Evolutionary conservation across 805 yeast species (phyloP), one percentile per base, ranked within the genome.

Genomic region (Dipodascus geniculatus): DNA sequence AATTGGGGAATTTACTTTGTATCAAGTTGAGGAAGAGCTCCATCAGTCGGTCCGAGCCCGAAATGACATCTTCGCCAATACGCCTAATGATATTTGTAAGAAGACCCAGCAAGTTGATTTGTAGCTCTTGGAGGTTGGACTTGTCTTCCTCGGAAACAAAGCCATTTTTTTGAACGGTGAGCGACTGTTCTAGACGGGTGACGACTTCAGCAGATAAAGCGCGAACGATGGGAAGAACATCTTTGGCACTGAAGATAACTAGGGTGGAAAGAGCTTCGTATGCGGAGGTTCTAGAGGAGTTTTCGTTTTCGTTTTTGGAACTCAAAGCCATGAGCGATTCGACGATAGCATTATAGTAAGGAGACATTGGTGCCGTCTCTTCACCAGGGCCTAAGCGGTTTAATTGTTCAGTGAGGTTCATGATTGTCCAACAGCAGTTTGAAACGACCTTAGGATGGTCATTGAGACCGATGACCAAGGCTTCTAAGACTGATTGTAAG

Each of bases 381-480:
- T 59, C 55, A 35, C 68, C 66, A 1, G 77, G 72, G 9, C 80
- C 80, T 53, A 78, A 79, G 17, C 71, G 67, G 33, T 76, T 72
- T 55, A 90, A 71, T 70, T 89, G 96, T 69, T 91, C 98, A 23
- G 87, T 78, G 59, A 93, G 74, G 68, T 93, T 93, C 70, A 93
- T 93, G 57, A 93, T 74, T 3, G 97, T 83, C 99, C 99, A 93
- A 69, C 98, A 88, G 71, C 96, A 88, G 73, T 93, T 93, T n/a
- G 96, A 88, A 2, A 90, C 79, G 33, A 93, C 96, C 69, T 86
- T 87, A 35, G 97, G 88, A 67, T 88, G 95, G 68, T 90, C 98
- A 60, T 78, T 79, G 59, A 93, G 74, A n/a, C 99, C 99, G 42
- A 74, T 66, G 49, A 83, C 68, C 58, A 93, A 77, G 0, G 96